Conservation (phyloP, 495 filamentous ascomycete genomes). For the Penicillium longicatenatum region DNA sequence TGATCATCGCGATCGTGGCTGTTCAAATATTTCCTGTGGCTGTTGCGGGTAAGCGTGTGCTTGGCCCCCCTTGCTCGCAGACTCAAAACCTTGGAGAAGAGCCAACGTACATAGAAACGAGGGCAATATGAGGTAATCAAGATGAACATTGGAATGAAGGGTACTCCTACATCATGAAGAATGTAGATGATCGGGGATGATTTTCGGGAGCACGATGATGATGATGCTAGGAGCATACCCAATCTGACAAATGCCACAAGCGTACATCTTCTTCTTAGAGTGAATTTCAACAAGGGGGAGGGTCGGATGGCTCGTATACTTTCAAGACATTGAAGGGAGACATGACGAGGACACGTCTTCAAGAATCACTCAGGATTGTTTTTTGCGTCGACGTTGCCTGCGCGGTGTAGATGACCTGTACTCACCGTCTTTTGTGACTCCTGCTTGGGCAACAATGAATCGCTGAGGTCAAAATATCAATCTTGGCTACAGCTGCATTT, state of each 20-base stretch:
- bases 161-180: constrained; percentile 8
- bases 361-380: background rate
- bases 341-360: background rate
- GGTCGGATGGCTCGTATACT: background rate
- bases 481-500: constrained; percentile 28
- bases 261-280: background rate
- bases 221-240: constrained; percentile 6
- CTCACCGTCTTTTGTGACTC: constrained; percentile 34
- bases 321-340: background rate
- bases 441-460: constrained; percentile 18
- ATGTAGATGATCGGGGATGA: constrained; percentile 8
- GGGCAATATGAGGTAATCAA: constrained; percentile 13
- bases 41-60: background rate
- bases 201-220: background rate
- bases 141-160: constrained; percentile 18
- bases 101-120: background rate
- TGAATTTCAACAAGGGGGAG: constrained; percentile 1
- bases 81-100: background rate
- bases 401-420: constrained; percentile 18
- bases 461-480: constrained; percentile 28
- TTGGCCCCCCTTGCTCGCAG: constrained; percentile 3
- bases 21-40: background rate
- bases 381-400: background rate
- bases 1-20: constrained; percentile 8
- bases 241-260: constrained; percentile 2